phyloP scores from a whole-genome alignment of 2,329 filamentous ascomycete genomes.

The Epichloe bromicola region DNA sequence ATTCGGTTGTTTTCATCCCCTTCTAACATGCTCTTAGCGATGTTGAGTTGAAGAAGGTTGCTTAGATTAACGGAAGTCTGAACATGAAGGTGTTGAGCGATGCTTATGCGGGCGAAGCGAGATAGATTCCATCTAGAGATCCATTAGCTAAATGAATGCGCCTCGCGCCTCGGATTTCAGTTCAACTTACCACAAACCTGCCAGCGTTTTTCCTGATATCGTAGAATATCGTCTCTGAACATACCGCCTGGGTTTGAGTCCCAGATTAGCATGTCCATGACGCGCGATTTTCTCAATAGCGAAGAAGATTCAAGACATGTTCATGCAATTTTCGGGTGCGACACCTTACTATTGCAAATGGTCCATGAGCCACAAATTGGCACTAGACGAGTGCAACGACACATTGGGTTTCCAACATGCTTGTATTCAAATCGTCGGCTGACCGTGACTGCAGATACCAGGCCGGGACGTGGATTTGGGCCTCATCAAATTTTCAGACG shows the following conservation, averaged over 20 bases:
- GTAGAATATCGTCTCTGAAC: background rate
- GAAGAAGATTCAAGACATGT: background rate
- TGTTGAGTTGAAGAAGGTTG: conserved; percentile 5
- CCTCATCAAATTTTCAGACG: background rate
- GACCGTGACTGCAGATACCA: no score
- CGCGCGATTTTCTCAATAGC: background rate
- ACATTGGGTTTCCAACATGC: no score
- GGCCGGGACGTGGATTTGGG: background rate
- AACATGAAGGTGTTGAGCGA: background rate
- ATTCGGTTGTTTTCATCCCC: background rate
- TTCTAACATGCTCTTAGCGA: conserved; percentile 4
- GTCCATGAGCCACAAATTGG: no score
- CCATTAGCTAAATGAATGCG: background rate
- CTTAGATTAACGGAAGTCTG: background rate
- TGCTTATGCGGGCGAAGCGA: background rate
- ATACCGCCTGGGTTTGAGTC: background rate
- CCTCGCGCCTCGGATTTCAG: background rate
- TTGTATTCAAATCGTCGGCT: no score
- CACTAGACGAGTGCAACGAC: no score
- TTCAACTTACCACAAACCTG: background rate
- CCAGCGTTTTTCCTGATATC: background rate
- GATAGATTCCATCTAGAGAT: background rate
- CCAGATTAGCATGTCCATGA: background rate
- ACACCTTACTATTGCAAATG: no score
- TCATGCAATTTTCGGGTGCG: background rate